Percentiles rank a stretch among this genome's conserved stretches.
Conservation (phyloP, 73 alveolate genomes). For the Effrenium voratum region DNA sequence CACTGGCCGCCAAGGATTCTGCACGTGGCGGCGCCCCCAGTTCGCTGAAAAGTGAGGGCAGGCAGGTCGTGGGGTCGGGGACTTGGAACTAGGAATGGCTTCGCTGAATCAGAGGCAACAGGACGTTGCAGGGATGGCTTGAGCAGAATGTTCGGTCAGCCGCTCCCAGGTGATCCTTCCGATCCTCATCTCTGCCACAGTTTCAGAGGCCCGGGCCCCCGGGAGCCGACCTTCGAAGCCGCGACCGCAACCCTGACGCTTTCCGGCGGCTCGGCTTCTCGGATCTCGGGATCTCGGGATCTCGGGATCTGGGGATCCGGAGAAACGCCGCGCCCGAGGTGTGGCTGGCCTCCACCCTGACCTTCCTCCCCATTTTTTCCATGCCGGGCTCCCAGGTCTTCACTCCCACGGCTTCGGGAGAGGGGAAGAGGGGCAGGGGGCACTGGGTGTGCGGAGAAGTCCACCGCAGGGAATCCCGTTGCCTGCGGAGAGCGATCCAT, state of each 20-base stretch:
- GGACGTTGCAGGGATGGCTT: too few species aligned
- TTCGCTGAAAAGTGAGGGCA: too few species aligned
- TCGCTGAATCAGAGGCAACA: too few species aligned
- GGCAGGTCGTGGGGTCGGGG: too few species aligned
- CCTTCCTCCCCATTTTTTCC: conserved; percentile 69
- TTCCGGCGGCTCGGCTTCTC: background rate
- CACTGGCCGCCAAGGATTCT: conserved; percentile 41
- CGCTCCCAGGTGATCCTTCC: conserved; percentile 68
- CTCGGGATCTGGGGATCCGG: too few species aligned
- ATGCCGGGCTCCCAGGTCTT: background rate
- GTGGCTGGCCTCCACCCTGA: conserved; percentile 70
- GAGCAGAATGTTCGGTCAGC: too few species aligned
- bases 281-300: background rate
- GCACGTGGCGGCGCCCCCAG: conserved; percentile 22
- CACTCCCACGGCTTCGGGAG: too few species aligned
- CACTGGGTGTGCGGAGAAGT: background rate
- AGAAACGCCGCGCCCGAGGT: conserved; percentile 14
- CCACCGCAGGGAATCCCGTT: too few species aligned
- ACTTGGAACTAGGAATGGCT: too few species aligned
- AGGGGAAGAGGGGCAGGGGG: background rate
- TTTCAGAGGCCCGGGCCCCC: conserved; percentile 18
- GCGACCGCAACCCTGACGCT: background rate
- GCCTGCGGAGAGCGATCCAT: too few species aligned
- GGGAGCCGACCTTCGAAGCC: background rate
- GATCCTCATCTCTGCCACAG: conserved; percentile 38